These are phyloP conservation scores for Acidomyces sp. DNA, from an alignment of 495 filamentous ascomycete genomes.

Conservation along the genomic window DNA sequence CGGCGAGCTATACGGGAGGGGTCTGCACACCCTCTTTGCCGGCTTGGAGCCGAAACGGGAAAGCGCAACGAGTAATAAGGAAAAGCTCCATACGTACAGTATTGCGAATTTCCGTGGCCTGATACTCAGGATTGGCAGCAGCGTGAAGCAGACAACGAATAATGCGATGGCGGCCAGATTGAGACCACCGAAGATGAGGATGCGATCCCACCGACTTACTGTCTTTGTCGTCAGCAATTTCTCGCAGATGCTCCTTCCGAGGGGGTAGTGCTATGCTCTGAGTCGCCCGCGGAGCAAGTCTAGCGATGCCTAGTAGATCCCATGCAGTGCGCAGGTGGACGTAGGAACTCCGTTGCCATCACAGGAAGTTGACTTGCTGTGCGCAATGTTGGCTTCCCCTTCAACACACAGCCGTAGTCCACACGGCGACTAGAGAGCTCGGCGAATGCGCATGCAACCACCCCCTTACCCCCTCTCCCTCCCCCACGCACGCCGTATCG, in stretches of 20 bases:
- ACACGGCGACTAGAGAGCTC: too few relatives aligned
- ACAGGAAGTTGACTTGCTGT: slow-evolving; percentile 6
- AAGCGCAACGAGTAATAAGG: too few relatives aligned
- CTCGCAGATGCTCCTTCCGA: slow-evolving; percentile 15
- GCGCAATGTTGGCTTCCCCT: too few relatives aligned
- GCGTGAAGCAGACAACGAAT: slow-evolving; percentile 81
- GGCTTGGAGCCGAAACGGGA: too few relatives aligned
- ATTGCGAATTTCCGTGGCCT: slow-evolving; percentile 90
- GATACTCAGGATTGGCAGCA: slow-evolving; percentile 67
- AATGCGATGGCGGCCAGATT: slow-evolving; percentile 81
- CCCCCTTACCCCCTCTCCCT: too few relatives aligned
- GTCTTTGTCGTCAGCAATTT: slow-evolving; percentile 27
- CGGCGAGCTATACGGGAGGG: slow-evolving; percentile 1
- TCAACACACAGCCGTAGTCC: too few relatives aligned
- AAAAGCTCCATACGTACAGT: slow-evolving; percentile 84
- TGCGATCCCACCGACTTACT: slow-evolving; percentile 96
- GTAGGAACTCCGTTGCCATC: slow-evolving; percentile 7
- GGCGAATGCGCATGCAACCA: too few relatives aligned
- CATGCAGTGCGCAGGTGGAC: background rate
- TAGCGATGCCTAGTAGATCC: background rate
- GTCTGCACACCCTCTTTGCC: slow-evolving; percentile 6
- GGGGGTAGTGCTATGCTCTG: too few relatives aligned
- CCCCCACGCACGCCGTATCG: too few relatives aligned
- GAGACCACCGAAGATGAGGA: slow-evolving; percentile 83
- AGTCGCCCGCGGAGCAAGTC: too few relatives aligned